Conservation (phyloP, 164 flowering plant species). For the Vitis labrusca region DNA sequence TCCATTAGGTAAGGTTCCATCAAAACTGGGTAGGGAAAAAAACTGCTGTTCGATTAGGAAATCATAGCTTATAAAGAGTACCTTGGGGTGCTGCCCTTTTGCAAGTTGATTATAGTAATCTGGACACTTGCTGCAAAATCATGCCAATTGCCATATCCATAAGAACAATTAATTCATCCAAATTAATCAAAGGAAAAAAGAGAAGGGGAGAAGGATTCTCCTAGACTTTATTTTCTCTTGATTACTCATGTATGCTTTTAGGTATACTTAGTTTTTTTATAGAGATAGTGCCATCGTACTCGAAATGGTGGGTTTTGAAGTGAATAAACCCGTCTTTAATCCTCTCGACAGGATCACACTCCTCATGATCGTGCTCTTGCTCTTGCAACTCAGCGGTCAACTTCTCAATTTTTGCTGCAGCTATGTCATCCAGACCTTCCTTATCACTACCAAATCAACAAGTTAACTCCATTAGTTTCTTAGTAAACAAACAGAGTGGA, state of each 20-base stretch:
- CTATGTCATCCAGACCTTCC: background rate
- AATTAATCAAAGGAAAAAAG: too few species aligned
- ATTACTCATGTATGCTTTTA: too few species aligned
- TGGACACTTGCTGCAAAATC: slow-evolving; percentile 14
- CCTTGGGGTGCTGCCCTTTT: slow-evolving; percentile 21
- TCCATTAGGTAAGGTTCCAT: too few species aligned
- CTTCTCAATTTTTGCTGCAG: background rate
- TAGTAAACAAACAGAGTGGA: too few species aligned
- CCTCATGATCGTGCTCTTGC: too few species aligned
- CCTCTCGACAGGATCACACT: background rate
- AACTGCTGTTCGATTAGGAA: background rate
- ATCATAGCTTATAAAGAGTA: slow-evolving; percentile 1
- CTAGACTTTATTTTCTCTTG: too few species aligned
- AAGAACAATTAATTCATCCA: too few species aligned
- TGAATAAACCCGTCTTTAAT: slow-evolving; percentile 2
- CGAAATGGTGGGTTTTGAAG: slow-evolving; percentile 5
- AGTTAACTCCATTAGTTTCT: too few species aligned
- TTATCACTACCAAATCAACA: slow-evolving; percentile 5
- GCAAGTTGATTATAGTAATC: slow-evolving; percentile 9
- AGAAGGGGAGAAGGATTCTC: too few species aligned
- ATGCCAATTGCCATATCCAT: background rate
- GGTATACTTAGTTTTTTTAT: too few species aligned
- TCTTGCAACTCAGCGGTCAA: background rate
- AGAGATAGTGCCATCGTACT: background rate
- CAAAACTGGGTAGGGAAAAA: background rate